Conservation (phyloP, 371 early-diverging fungal genomes). For the Batkoa obscura region DNA sequence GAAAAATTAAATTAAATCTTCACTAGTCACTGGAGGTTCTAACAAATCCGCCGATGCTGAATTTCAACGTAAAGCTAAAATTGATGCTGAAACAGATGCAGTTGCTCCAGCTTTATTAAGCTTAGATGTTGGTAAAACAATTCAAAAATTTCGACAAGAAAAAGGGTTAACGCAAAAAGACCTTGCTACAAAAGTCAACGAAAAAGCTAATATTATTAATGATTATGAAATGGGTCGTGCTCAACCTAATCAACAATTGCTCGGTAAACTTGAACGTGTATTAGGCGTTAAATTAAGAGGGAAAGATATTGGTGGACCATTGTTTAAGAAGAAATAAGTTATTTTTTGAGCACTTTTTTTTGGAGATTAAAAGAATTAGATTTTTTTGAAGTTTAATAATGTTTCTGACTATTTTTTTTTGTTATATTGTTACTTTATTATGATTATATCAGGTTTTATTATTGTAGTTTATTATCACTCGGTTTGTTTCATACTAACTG, state of each 20-base stretch:
- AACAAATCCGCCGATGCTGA: slow-evolving; percentile 24
- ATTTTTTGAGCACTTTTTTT: no score
- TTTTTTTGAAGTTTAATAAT: no score
- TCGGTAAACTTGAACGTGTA: slow-evolving; percentile 75
- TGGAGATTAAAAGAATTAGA: no score
- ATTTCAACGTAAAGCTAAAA: slow-evolving; percentile 59
- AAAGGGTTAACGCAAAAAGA: slow-evolving; percentile 79
- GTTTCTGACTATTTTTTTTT: no score
- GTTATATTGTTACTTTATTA: no score
- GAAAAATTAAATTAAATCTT: not conserved
- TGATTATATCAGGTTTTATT: no score
- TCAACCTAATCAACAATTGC: slow-evolving; percentile 80
- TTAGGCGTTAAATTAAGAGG: slow-evolving; percentile 84
- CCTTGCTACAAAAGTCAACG: slow-evolving; percentile 59
- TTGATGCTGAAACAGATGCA: slow-evolving; percentile 81
- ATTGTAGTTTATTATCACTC: no score
- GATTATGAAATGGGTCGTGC: slow-evolving; percentile 80
- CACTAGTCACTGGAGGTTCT: slow-evolving; percentile 1
- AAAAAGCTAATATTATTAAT: slow-evolving; percentile 62
- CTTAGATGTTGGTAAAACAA: slow-evolving; percentile 62
- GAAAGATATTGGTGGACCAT: slow-evolving; percentile 56
- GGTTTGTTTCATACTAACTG: no score
- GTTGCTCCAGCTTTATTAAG: slow-evolving; percentile 50
- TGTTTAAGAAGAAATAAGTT: no score
- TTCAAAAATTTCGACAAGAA: slow-evolving; percentile 58